Conservation (phyloP, 768 basidiomycete genomes). For the Dioszegia aurantiaca region DNA sequence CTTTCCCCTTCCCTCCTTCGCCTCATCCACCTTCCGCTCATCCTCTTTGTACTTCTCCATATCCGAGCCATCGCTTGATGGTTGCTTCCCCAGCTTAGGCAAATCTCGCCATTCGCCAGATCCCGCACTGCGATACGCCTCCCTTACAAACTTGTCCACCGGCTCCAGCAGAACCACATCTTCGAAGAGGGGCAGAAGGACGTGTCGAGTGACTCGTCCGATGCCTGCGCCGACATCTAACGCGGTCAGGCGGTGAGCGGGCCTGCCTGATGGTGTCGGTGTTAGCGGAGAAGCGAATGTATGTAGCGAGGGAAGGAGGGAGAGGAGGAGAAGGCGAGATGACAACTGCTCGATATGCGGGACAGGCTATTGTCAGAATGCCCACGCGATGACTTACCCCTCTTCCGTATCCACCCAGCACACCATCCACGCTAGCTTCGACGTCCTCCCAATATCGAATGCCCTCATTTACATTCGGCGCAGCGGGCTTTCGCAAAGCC, state of each 20-base stretch:
- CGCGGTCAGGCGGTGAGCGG: conserved; percentile 62
- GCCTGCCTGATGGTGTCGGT: conserved; percentile 47
- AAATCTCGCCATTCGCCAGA: conserved; percentile 43
- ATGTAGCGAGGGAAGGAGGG: conserved; percentile 74
- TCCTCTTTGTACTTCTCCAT: conserved; percentile 21
- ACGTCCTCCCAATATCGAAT: conserved; percentile 82
- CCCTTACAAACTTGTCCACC: conserved; percentile 69
- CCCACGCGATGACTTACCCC: conserved; percentile 52
- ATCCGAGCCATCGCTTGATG: conserved; percentile 12
- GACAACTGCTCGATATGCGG: conserved; percentile 87
- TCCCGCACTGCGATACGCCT: conserved; percentile 54
- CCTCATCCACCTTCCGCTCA: conserved; percentile 52
- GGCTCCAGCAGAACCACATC: conserved; percentile 90
- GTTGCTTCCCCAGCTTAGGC: conserved; percentile 3
- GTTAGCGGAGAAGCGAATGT: conserved; percentile 71
- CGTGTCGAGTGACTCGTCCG: conserved; percentile 82
- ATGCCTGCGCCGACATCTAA: conserved; percentile 92
- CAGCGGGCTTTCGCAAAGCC: conserved; percentile 32
- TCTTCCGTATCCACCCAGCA: conserved; percentile 70
- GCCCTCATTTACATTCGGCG: conserved; percentile 68
- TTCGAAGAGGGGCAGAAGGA: conserved; percentile 80
- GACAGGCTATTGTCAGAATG: conserved; percentile 63
- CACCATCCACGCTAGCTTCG: conserved; percentile 78
- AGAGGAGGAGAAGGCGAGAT: conserved; percentile 80
- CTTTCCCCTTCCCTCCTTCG: conserved; percentile 36